Percentiles rank a stretch among this genome's conserved stretches.
Conservation (phyloP, 2,329 filamentous ascomycete genomes). For the Allantophomopsis cytisporea region DNA sequence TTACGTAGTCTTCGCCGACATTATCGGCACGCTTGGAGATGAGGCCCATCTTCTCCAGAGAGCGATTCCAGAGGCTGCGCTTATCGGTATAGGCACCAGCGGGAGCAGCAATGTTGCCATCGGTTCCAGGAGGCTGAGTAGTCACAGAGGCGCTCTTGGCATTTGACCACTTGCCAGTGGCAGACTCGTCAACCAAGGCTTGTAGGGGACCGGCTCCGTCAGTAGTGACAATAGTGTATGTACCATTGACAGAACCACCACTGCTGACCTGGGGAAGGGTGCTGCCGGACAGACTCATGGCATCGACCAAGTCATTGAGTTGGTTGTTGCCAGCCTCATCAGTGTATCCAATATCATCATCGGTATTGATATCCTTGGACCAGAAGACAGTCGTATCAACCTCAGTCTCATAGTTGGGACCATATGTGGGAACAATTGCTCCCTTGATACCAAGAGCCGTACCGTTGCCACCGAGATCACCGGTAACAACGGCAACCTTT, state of each 20-base stretch:
- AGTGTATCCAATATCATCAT: conserved; percentile 24
- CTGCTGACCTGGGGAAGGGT: conserved; percentile 25
- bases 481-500: conserved; percentile 4
- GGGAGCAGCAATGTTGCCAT: conserved; percentile 19
- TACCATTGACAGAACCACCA: conserved; percentile 21
- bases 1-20: conserved; percentile 9
- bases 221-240: conserved; percentile 25
- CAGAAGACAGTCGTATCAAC: conserved; percentile 4
- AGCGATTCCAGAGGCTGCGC: conserved; percentile 3
- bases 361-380: conserved; percentile 4
- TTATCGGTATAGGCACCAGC: conserved; percentile 3
- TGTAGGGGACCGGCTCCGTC: conserved; percentile 25
- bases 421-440: conserved; percentile 15
- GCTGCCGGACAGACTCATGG: conserved; percentile 22
- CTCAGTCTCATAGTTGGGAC: conserved; percentile 1
- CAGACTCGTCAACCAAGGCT: conserved; percentile 21
- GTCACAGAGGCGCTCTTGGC: conserved; percentile 15
- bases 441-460: conserved; percentile 24
- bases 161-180: conserved; percentile 19
- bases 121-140: conserved; percentile 22
- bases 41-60: conserved; percentile 2
- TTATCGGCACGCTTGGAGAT: conserved; percentile 6
- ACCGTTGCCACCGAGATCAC: conserved; percentile 23
- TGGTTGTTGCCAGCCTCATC: conserved; percentile 22
- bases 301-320: conserved; percentile 15